phyloP scores from a whole-genome alignment of 2,329 filamentous ascomycete species.

The Pseudocercospora musae region DNA sequence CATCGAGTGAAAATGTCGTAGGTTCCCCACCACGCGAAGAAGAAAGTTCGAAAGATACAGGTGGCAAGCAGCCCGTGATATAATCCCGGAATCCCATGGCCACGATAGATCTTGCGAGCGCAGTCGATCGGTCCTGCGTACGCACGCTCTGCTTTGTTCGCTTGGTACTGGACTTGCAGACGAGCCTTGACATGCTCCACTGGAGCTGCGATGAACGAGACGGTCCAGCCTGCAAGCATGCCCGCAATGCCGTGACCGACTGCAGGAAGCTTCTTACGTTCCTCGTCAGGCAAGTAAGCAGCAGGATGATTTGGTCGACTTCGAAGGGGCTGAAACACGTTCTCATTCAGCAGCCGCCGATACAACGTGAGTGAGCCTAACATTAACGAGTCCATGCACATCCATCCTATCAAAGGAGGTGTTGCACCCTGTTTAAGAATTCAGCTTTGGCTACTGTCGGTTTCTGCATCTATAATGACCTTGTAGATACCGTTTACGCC shows the following conservation, averaged over 20 bases:
- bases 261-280: constrained; percentile 59
- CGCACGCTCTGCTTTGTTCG: constrained; percentile 69
- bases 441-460: not conserved
- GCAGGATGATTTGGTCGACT: constrained; percentile 21
- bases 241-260: constrained; percentile 86
- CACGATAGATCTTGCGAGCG: constrained; percentile 59
- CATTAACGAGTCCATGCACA: constrained; percentile 96
- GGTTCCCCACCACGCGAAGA: constrained; percentile 98
- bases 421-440: constrained; percentile 42
- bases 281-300: constrained; percentile 31
- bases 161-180: constrained; percentile 89
- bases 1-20: constrained; percentile 79
- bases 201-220: constrained; percentile 87
- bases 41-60: constrained; percentile 83
- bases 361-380: constrained; percentile 89
- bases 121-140: constrained; percentile 90
- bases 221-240: constrained; percentile 80
- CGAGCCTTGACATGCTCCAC: constrained; percentile 95
- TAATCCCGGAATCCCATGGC: constrained; percentile 69
- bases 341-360: constrained; percentile 75
- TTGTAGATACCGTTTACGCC: constrained; percentile 83
- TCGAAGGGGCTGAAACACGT: constrained; percentile 63
- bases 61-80: constrained; percentile 86
- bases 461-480: constrained; percentile 54
- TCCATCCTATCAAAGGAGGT: constrained; percentile 92